These are phyloP conservation scores for Pleurozium schreberi DNA, from an alignment of 225 moss, liverwort and hornwort genomes.

Conservation along the genomic window DNA sequence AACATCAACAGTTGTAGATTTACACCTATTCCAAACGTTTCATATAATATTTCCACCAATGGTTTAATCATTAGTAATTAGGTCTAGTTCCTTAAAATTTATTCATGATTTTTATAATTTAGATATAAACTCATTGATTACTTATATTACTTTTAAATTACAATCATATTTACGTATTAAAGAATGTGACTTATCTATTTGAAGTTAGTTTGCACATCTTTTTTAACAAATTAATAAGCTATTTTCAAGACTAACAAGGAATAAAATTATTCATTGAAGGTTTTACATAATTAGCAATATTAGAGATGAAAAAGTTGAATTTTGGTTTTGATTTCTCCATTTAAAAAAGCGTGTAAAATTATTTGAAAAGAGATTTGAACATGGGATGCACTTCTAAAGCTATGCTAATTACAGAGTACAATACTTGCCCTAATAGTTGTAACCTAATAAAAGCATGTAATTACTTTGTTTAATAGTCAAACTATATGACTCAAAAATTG, in stretches of 20 bases:
- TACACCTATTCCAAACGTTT: not conserved
- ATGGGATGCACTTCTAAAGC: not conserved
- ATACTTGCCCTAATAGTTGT: rapidly evolving
- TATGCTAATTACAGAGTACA: rapidly evolving
- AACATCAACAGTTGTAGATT: not conserved
- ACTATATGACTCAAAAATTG: rapidly evolving
- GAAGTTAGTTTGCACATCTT: not conserved
- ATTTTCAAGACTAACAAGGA: no score
- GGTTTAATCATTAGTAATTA: not conserved
- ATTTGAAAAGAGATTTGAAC: not conserved
- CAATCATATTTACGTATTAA: not conserved
- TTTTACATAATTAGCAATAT: not conserved
- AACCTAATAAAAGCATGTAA: not conserved
- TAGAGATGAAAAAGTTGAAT: no score
- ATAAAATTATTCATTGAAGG: not conserved
- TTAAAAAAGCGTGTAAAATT: not conserved
- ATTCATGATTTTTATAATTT: not conserved
- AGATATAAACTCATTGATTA: not conserved
- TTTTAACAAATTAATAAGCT: not conserved
- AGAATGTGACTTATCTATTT: not conserved
- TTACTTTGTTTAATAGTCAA: not conserved
- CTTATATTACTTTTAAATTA: no score
- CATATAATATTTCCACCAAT: not conserved
- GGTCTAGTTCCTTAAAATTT: not conserved
- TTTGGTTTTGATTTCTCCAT: not conserved